These are phyloP conservation scores for Royoungia palumana DNA, from an alignment of 768 basidiomycete species.

Conservation along the genomic window DNA sequence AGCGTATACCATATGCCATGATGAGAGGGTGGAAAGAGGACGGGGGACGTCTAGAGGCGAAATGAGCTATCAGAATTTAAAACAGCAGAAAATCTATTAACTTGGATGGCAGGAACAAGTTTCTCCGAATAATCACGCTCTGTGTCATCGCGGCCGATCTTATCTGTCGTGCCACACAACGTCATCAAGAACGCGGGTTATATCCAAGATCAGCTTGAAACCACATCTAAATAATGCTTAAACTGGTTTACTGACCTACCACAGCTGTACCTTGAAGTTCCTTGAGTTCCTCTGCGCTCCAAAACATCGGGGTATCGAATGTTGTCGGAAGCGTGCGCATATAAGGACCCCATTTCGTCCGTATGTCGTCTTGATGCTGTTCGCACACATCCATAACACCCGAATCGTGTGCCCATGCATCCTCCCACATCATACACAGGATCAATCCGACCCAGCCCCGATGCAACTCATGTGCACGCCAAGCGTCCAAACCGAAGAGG, in stretches of 20 bases:
- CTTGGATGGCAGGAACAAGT: constrained; percentile 69
- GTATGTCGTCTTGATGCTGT: not conserved
- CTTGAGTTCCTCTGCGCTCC: constrained; percentile 67
- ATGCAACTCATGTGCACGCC: constrained; percentile 58
- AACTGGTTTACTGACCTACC: constrained; percentile 56
- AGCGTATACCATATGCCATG: constrained; percentile 56
- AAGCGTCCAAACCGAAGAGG: constrained; percentile 57
- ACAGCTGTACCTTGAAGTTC: constrained; percentile 85
- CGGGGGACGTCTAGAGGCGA: constrained; percentile 53
- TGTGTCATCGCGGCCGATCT: constrained; percentile 82
- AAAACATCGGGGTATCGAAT: constrained; percentile 96
- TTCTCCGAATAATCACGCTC: constrained; percentile 67
- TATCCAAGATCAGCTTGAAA: not conserved
- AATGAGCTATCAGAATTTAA: not conserved
- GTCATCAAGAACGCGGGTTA: no score
- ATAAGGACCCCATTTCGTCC: constrained; percentile 24
- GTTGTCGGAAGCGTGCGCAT: constrained; percentile 51
- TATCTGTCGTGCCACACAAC: constrained; percentile 49
- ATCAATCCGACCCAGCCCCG: constrained; percentile 87
- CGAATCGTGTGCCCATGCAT: constrained; percentile 58
- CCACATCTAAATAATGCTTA: not conserved
- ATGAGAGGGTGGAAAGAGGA: constrained; percentile 61
- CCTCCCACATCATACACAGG: constrained; percentile 96
- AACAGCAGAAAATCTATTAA: constrained; percentile 29
- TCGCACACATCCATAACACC: constrained; percentile 35